phyloP scores from a whole-genome alignment of 495 filamentous ascomycete genomes.

The Trichoderma virens region DNA sequence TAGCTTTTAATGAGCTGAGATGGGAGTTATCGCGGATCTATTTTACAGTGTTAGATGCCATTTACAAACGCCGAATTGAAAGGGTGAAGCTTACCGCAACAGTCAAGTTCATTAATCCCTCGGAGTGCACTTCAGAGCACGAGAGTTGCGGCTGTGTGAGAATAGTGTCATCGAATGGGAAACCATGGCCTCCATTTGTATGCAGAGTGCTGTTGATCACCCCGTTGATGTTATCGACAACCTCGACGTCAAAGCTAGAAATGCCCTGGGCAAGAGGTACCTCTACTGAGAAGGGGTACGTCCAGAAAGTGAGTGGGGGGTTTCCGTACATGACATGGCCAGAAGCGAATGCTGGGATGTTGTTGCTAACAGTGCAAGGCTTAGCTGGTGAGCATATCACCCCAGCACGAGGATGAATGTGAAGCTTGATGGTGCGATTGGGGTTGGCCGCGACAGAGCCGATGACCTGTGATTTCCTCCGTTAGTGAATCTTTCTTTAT shows the following conservation, averaged over 20 bases:
- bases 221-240: slow-evolving; percentile 6
- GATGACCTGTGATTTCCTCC: neutral
- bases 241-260: slow-evolving; percentile 13
- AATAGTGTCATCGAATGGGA: slow-evolving; percentile 12
- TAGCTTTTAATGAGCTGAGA: neutral
- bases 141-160: neutral
- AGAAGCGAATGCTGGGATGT: neutral
- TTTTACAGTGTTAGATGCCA: neutral
- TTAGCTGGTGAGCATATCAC: neutral
- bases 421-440: slow-evolving; percentile 8
- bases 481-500: neutral
- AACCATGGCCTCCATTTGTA: slow-evolving; percentile 12
- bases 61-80: neutral
- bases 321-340: slow-evolving; percentile 9
- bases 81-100: neutral
- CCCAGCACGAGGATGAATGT: slow-evolving; percentile 9
- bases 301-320: slow-evolving; percentile 5
- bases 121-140: neutral
- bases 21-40: slow-evolving; percentile 8
- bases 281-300: slow-evolving; percentile 8
- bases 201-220: slow-evolving; percentile 1
- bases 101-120: neutral
- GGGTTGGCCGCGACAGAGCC: neutral
- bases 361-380: neutral
- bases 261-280: slow-evolving; percentile 7